phyloP scores from a whole-genome alignment of 805 yeast genomes.

The Ogataea philodendri region DNA sequence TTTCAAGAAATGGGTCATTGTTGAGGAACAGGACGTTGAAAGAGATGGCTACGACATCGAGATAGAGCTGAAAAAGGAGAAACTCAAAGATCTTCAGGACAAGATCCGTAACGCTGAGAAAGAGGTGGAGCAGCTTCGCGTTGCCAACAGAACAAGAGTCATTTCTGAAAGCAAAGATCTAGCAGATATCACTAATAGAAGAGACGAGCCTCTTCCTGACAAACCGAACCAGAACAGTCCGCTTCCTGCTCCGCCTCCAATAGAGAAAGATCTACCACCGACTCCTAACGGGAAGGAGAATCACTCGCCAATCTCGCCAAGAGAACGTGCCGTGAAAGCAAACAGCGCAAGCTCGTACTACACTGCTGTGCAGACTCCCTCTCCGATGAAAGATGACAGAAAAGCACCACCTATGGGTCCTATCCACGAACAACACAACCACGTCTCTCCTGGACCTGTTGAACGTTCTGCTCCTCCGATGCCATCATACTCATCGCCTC shows the following conservation, averaged over 20 bases:
- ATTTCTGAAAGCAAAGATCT: conserved; percentile 10
- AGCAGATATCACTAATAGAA: conserved; percentile 18
- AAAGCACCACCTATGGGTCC: conserved; percentile 14
- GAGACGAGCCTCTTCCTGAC: conserved; percentile 15
- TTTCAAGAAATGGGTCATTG: conserved; percentile 72
- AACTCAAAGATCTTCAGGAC: conserved; percentile 29
- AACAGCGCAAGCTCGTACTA: conserved; percentile 11
- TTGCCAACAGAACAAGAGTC: conserved; percentile 17
- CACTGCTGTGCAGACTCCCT: conserved; percentile 11
- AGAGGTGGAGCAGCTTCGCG: conserved; percentile 25
- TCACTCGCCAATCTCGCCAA: conserved; percentile 4
- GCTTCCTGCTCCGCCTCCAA: conserved; percentile 6
- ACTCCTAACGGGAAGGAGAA: conserved; percentile 7
- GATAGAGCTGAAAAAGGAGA: conserved; percentile 34
- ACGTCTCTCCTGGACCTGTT: too few relatives aligned
- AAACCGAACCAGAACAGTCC: conserved; percentile 6
- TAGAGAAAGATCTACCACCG: conserved; percentile 7
- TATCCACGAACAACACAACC: background rate
- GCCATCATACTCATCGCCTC: background rate
- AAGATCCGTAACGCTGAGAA: conserved; percentile 29
- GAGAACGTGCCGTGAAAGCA: conserved; percentile 4
- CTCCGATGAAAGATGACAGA: conserved; percentile 11
- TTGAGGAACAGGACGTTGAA: conserved; percentile 61
- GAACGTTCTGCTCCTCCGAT: too few relatives aligned
- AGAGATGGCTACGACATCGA: conserved; percentile 37